These are phyloP conservation scores for Bretschneidera sinensis DNA, from an alignment of 345 rosid species.

Conservation along the genomic window DNA sequence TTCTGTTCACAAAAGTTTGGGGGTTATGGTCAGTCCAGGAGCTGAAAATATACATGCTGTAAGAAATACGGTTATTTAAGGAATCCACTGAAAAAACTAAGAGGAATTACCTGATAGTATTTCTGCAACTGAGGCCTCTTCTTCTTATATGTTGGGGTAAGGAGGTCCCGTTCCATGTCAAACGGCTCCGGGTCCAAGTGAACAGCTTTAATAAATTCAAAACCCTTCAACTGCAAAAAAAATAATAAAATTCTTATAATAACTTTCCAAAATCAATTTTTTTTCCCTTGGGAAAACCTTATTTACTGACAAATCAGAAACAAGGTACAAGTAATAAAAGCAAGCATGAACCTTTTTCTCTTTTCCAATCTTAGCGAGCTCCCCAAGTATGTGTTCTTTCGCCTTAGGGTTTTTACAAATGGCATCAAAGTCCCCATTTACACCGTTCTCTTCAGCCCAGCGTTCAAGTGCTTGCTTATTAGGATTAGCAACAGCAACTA, in stretches of 20 bases:
- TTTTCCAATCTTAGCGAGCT: constrained; percentile 64
- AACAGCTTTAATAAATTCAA: constrained; percentile 72
- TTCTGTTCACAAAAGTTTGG: constrained; percentile 32
- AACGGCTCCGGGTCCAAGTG: constrained; percentile 84
- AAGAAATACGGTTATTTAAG: no score
- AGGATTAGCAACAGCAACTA: constrained; percentile 86
- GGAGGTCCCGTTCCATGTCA: constrained; percentile 81
- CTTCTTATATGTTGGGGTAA: constrained; percentile 93
- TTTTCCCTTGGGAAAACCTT: no score
- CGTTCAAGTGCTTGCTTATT: constrained; percentile 62
- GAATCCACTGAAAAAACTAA: neutral
- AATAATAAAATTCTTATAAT: neutral
- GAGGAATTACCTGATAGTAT: constrained; percentile 58
- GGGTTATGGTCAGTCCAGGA: neutral
- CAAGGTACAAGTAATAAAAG: neutral
- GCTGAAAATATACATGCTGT: neutral
- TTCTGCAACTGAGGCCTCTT: constrained; percentile 90
- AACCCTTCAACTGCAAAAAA: constrained; percentile 72
- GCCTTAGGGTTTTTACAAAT: constrained; percentile 62
- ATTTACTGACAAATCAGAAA: neutral
- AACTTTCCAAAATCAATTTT: neutral
- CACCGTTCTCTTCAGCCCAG: constrained; percentile 72
- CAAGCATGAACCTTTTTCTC: constrained; percentile 59
- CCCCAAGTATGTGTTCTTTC: constrained; percentile 60
- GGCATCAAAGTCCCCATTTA: constrained; percentile 61